Evolutionary conservation across 2,329 filamentous ascomycete genomes (phyloP).

Genomic region (Paecilomyces niveus): DNA sequence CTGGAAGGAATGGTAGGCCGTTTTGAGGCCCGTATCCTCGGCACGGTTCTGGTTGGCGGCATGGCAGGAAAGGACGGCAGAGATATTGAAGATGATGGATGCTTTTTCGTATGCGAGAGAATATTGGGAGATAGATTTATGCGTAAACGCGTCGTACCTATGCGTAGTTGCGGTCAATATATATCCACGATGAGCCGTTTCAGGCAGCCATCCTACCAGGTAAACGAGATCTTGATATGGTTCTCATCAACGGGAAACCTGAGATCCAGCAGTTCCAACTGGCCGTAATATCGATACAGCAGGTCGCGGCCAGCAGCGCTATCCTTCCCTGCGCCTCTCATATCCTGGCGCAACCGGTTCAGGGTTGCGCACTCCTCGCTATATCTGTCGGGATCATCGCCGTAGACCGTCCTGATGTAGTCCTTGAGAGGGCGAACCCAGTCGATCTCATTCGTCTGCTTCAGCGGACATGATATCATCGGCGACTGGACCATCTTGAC

Average conservation of each 20-base stretch:
- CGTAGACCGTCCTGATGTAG: conserved; percentile 90
- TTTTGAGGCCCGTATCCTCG: conserved; percentile 89
- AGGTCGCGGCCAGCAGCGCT: conserved; percentile 89
- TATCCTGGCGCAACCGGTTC: conserved; percentile 93
- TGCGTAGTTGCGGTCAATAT: neutral
- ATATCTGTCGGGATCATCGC: conserved; percentile 94
- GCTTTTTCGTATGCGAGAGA: conserved; percentile 97
- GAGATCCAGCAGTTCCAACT: conserved; percentile 88
- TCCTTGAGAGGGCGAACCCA: conserved; percentile 87
- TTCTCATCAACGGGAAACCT: conserved; percentile 97
- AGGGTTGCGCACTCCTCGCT: conserved; percentile 90
- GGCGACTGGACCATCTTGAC: conserved; percentile 71
- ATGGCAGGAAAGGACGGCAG: conserved; percentile 91
- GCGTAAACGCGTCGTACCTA: conserved; percentile 99
- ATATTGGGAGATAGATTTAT: conserved; percentile 94
- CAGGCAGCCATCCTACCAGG: conserved; percentile 58
- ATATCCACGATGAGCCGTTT: neutral
- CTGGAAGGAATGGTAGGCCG: conserved; percentile 96
- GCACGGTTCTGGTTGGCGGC: conserved; percentile 86
- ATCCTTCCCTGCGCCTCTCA: conserved; percentile 94
- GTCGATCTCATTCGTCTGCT: conserved; percentile 94
- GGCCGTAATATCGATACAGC: conserved; percentile 94
- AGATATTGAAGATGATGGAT: conserved; percentile 99
- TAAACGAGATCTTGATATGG: conserved; percentile 98
- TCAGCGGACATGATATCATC: conserved; percentile 92